Conservation (phyloP, 2,329 filamentous ascomycete species). For the Claviceps quebecensis region DNA sequence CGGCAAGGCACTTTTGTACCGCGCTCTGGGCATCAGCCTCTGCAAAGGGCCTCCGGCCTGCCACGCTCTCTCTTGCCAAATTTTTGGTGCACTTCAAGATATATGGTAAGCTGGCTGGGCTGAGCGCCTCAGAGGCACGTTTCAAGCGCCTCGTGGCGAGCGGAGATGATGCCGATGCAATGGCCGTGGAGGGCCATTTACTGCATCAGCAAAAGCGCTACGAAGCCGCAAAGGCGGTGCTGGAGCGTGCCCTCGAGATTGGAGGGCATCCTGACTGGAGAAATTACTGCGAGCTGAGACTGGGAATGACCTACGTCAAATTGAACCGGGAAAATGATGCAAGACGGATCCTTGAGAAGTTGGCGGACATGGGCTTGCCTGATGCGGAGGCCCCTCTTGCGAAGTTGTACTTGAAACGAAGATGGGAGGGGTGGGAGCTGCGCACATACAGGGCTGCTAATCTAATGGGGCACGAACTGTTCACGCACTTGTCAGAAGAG, state of each 20-base stretch:
- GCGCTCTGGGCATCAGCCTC: slow-evolving; percentile 20
- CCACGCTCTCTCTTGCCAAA: slow-evolving; percentile 17
- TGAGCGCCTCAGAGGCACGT: slow-evolving; percentile 12
- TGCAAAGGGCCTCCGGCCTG: slow-evolving; percentile 14
- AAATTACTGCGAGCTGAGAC: slow-evolving; percentile 12
- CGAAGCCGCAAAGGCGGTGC: slow-evolving; percentile 9
- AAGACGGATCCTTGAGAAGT: slow-evolving; percentile 9
- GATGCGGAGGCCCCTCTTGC: slow-evolving; percentile 17
- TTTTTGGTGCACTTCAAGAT: slow-evolving; percentile 9
- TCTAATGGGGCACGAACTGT: slow-evolving; percentile 13
- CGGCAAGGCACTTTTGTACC: slow-evolving; percentile 9
- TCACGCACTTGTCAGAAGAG: slow-evolving; percentile 16
- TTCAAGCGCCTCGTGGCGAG: slow-evolving; percentile 18
- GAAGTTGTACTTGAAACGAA: slow-evolving; percentile 11
- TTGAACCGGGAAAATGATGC: slow-evolving; percentile 13
- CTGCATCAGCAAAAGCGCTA: slow-evolving; percentile 14
- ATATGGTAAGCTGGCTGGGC: slow-evolving; percentile 10
- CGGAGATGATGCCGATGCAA: slow-evolving; percentile 20
- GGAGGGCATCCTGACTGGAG: slow-evolving; percentile 15
- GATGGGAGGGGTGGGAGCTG: slow-evolving; percentile 9
- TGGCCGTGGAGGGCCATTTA: slow-evolving; percentile 19
- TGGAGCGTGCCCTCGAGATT: slow-evolving; percentile 14
- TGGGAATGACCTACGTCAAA: slow-evolving; percentile 14
- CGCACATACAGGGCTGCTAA: slow-evolving; percentile 15
- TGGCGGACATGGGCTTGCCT: slow-evolving; percentile 10